phyloP scores from a whole-genome alignment of 768 basidiomycete genomes.

The Russula dissimulans region DNA sequence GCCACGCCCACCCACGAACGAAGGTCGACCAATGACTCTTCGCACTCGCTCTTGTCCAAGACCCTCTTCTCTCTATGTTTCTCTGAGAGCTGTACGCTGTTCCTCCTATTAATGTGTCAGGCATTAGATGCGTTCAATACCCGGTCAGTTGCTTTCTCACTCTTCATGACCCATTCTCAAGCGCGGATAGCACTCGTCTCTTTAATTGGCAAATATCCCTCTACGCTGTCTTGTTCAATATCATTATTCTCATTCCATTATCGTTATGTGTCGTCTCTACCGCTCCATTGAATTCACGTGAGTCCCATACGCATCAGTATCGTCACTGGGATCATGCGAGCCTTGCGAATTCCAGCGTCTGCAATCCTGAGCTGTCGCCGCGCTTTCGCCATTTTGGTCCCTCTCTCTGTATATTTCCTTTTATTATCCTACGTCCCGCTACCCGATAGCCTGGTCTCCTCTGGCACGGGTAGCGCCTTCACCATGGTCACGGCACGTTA shows the following conservation, averaged over 20 bases:
- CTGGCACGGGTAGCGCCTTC: slow-evolving; percentile 30
- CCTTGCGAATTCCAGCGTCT: neutral
- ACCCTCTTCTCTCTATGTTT: slow-evolving; percentile 61
- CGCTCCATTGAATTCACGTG: slow-evolving; percentile 18
- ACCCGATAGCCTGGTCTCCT: slow-evolving; percentile 37
- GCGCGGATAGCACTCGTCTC: slow-evolving; percentile 41
- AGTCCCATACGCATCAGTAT: slow-evolving; percentile 6
- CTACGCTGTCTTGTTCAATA: slow-evolving; percentile 45
- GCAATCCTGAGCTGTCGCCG: slow-evolving; percentile 1
- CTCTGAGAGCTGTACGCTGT: slow-evolving; percentile 65
- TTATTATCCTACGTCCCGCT: slow-evolving; percentile 60
- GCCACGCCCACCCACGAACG: slow-evolving; percentile 1
- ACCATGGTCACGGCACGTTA: slow-evolving; percentile 47
- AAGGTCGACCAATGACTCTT: slow-evolving; percentile 17
- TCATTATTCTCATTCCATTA: slow-evolving; percentile 62
- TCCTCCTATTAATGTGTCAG: slow-evolving; percentile 66
- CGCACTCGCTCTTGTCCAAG: slow-evolving; percentile 50
- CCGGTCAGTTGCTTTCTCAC: slow-evolving; percentile 36
- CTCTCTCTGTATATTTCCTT: slow-evolving; percentile 40
- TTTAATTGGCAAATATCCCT: slow-evolving; percentile 65
- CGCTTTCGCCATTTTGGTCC: slow-evolving; percentile 4
- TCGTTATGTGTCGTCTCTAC: slow-evolving; percentile 51
- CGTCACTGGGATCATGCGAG: neutral
- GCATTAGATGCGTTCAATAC: slow-evolving; percentile 45
- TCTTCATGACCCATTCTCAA: neutral